Evolutionary conservation across 352 stramenopile species (phyloP).

Genomic region (Thraustochytrium sp.): DNA sequence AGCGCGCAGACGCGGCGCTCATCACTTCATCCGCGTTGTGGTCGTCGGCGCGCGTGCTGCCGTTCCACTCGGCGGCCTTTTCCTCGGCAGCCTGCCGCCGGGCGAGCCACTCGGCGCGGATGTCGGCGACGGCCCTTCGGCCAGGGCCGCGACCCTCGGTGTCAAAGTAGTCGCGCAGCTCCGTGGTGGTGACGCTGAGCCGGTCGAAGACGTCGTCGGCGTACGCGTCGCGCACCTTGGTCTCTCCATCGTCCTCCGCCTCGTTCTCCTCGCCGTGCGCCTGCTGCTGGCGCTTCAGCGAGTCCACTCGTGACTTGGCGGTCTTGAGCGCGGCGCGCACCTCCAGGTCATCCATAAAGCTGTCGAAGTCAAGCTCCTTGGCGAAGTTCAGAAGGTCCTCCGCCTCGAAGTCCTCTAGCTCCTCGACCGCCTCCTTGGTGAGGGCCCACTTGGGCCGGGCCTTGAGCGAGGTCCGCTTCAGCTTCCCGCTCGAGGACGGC

Average conservation of each 20-base stretch:
- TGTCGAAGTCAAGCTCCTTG: slow-evolving; percentile 68
- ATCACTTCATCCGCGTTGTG: background rate
- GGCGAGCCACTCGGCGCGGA: background rate
- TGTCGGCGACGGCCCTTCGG: background rate
- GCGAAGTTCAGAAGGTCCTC: slow-evolving; percentile 78
- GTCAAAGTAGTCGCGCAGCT: background rate
- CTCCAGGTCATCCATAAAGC: slow-evolving; percentile 36
- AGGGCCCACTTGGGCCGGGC: slow-evolving; percentile 71
- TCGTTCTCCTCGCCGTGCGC: background rate
- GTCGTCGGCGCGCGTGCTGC: background rate
- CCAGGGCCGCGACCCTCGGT: background rate
- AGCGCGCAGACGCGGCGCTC: background rate
- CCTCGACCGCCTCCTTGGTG: slow-evolving; percentile 67
- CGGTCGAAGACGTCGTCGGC: background rate
- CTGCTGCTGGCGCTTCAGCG: background rate
- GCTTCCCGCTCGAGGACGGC: slow-evolving; percentile 45
- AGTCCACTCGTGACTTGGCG: background rate
- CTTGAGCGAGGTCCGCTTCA: background rate
- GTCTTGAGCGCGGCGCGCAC: slow-evolving; percentile 1
- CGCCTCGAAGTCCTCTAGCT: slow-evolving; percentile 64
- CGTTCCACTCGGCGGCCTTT: slow-evolving; percentile 13
- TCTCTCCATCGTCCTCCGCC: background rate
- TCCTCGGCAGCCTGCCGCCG: background rate
- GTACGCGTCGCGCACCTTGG: background rate
- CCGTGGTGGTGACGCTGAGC: slow-evolving; percentile 7